Conservation (phyloP, 805 yeast genomes). For the Yamadazyma insecticola region DNA sequence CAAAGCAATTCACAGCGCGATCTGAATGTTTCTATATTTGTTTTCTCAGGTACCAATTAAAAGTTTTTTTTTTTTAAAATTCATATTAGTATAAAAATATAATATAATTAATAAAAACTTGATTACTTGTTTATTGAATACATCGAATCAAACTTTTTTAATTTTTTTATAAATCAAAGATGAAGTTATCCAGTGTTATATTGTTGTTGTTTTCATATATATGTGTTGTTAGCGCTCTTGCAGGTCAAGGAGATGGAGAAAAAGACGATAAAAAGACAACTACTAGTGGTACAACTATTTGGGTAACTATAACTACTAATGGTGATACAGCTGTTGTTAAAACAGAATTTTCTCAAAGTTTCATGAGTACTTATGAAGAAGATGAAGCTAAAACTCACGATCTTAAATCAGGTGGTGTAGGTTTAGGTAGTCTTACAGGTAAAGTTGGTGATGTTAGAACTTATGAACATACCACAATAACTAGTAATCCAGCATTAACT, state of each 20-base stretch:
- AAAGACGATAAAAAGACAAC: conserved; percentile 4
- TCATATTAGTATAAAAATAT: too few relatives aligned
- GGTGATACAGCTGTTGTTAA: conserved; percentile 24
- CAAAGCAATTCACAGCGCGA: too few relatives aligned
- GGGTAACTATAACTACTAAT: conserved; percentile 29
- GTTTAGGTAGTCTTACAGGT: conserved; percentile 16
- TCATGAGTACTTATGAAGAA: conserved; percentile 17
- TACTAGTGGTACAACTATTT: conserved; percentile 23
- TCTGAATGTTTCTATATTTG: too few relatives aligned
- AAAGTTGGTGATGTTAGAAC: conserved; percentile 30
- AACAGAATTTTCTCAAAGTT: conserved; percentile 21
- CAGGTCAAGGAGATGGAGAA: conserved; percentile 13
- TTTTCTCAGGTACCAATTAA: too few relatives aligned
- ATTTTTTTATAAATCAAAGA: background rate
- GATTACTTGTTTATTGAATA: too few relatives aligned
- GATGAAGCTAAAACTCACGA: conserved; percentile 12
- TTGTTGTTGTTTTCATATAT: background rate
- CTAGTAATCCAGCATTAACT: too few relatives aligned
- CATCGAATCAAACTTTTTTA: too few relatives aligned
- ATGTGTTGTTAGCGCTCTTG: conserved; percentile 10
- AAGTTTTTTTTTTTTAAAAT: too few relatives aligned
- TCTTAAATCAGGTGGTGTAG: conserved; percentile 24
- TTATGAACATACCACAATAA: conserved; percentile 25
- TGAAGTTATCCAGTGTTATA: background rate
- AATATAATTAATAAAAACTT: too few relatives aligned